Conservation (phyloP, 768 basidiomycete species). For the Russula olivacea region DNA sequence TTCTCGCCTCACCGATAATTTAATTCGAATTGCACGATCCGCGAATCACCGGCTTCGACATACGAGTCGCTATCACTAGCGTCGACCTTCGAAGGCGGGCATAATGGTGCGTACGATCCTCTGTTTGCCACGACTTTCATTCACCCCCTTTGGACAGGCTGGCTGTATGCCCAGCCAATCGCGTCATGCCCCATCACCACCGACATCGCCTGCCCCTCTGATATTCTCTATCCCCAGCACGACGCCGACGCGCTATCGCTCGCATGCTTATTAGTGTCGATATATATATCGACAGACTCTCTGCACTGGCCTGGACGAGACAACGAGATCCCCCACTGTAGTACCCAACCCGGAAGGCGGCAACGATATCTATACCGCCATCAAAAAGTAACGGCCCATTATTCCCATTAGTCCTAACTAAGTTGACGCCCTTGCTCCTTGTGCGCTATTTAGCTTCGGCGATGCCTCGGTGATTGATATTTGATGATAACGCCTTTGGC, state of each 20-base stretch:
- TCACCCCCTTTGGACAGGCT: neutral
- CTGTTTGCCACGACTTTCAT: neutral
- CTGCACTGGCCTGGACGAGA: neutral
- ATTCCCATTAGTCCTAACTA: neutral
- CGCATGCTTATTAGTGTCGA: neutral
- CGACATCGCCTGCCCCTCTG: neutral
- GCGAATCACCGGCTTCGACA: no score
- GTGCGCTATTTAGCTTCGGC: neutral
- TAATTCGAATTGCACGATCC: no score
- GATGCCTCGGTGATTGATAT: constrained; percentile 9
- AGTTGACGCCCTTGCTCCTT: neutral
- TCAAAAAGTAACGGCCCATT: constrained; percentile 62
- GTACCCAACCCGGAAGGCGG: constrained; percentile 34
- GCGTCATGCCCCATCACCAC: neutral
- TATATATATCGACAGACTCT: neutral
- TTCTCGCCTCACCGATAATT: no score
- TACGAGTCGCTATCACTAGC: no score
- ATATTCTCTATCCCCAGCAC: no score
- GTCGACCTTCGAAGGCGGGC: no score
- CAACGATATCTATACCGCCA: constrained; percentile 66
- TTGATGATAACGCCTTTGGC: neutral
- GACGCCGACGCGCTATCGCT: neutral
- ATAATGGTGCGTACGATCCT: neutral
- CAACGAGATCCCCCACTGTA: neutral
- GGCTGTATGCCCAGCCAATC: neutral